Conservation (phyloP, 768 basidiomycete species). For the Tephrocybe sp. region DNA sequence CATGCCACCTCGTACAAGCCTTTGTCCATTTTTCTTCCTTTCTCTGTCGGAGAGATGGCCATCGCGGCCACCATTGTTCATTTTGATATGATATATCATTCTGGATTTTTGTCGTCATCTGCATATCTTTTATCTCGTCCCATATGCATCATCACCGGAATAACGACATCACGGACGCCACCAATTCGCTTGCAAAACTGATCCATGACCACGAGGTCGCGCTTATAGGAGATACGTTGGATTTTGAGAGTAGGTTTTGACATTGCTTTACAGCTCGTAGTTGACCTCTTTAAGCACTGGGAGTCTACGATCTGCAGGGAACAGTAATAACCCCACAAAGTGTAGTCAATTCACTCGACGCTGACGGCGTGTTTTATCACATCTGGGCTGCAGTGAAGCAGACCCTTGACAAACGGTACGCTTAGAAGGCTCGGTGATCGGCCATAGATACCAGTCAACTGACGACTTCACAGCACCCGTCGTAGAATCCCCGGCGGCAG, state of each 20-base stretch:
- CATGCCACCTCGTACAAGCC: no score
- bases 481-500: conserved; percentile 10
- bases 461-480: conserved; percentile 3
- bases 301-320: conserved; percentile 25
- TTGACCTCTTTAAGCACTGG: conserved; percentile 17
- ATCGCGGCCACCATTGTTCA: background rate
- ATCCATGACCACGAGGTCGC: conserved; percentile 27
- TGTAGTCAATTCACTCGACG: conserved; percentile 18
- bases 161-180: background rate
- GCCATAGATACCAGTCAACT: no score
- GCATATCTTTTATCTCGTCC: background rate
- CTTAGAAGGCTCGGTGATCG: background rate
- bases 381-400: conserved; percentile 32
- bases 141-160: conserved; percentile 6
- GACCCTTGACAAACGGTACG: conserved; percentile 23
- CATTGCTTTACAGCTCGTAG: background rate
- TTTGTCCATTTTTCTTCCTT: no score
- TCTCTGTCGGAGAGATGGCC: no score
- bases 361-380: conserved; percentile 25
- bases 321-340: conserved; percentile 24
- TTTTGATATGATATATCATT: background rate
- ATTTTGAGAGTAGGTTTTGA: conserved; percentile 41
- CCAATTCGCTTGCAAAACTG: conserved; percentile 10
- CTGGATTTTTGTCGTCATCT: background rate
- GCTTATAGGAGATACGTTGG: conserved; percentile 41